Conservation (phyloP, 805 yeast genomes). For the Metschnikowia kunwiensis region DNA sequence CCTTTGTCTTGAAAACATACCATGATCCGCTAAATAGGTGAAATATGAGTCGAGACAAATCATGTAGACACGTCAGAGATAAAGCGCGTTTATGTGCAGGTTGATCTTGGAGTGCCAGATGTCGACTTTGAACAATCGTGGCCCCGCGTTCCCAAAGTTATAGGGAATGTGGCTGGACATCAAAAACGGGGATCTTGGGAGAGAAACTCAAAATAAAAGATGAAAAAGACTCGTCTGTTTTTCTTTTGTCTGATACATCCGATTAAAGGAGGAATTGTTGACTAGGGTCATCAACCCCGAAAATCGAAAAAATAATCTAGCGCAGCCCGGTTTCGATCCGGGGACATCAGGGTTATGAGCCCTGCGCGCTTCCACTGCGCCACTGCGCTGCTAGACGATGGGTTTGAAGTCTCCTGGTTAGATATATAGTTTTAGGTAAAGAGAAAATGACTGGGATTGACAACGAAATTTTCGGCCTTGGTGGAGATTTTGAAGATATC, state of each 20-base stretch:
- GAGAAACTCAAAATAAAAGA: too few relatives aligned
- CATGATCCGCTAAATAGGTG: slow-evolving; percentile 1
- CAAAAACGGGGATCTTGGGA: too few relatives aligned
- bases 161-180: too few relatives aligned
- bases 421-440: background rate
- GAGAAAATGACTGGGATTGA: background rate
- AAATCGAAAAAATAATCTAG: slow-evolving; percentile 52
- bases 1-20: background rate
- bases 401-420: background rate
- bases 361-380: slow-evolving; percentile 99
- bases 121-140: too few relatives aligned
- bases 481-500: too few relatives aligned
- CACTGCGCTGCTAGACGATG: slow-evolving; percentile 65
- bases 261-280: too few relatives aligned
- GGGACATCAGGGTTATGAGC: slow-evolving; percentile 99
- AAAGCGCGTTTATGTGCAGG: slow-evolving; percentile 7
- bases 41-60: background rate
- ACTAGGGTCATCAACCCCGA: too few relatives aligned
- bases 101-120: too few relatives aligned
- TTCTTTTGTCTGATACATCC: too few relatives aligned
- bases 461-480: too few relatives aligned
- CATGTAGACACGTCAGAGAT: slow-evolving; percentile 5
- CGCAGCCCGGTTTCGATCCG: slow-evolving; percentile 96
- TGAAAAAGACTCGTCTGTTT: too few relatives aligned
- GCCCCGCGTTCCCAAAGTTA: too few relatives aligned